Base-by-base conservation (phyloP, 306 rosid genomes). In the Gleditsia sinensis region DNA sequence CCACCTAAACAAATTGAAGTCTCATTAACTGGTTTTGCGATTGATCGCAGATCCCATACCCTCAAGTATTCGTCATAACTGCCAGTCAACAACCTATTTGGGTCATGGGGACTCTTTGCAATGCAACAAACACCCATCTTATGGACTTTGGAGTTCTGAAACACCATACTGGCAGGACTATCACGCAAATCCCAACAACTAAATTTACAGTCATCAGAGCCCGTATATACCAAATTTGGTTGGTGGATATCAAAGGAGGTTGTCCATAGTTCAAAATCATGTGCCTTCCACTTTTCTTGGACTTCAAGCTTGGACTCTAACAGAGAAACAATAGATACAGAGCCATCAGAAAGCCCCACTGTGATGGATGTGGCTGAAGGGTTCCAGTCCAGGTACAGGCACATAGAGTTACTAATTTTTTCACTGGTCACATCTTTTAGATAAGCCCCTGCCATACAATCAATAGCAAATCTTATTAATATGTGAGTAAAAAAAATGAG, bases 191-290 rank as follows among this genome's bases (percentile, higher is more conserved):
- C 97, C 99, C 99, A 94, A 66, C 97, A 75, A 69, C 82, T 40
- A 78, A 94, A 92, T 78, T 86, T 90, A 83, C 97, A 92, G 71
- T 91, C 96, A 72, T 94, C 97, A 3, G 96, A 90, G 61, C 98
- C 97, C 0, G 91, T 87, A 69, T 90, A 88, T 12, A 94, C 88
- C 81, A 94, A 75, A 51, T 94, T 85, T 42, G 97, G 89, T 61
- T 88, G 95, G 84, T 90, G 91, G 64, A 64, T 83, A 54, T 94
- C 98, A 40, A 90, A 94, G 12, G 83, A 78, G 68, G 97, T 84
- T 32, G 96, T 82, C 96, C 98, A 94, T 19, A 94, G 87, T 76
- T 91, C 96, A 88, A 86, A 94, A 68, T 90, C 95, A 74, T 94
- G 98, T 11, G 92, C 96, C 77, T 90, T 90, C 98, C 98, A 94